These are phyloP conservation scores for Wickerhamomyces ciferrii DNA, from an alignment of 805 yeast species.

Conservation along the genomic window DNA sequence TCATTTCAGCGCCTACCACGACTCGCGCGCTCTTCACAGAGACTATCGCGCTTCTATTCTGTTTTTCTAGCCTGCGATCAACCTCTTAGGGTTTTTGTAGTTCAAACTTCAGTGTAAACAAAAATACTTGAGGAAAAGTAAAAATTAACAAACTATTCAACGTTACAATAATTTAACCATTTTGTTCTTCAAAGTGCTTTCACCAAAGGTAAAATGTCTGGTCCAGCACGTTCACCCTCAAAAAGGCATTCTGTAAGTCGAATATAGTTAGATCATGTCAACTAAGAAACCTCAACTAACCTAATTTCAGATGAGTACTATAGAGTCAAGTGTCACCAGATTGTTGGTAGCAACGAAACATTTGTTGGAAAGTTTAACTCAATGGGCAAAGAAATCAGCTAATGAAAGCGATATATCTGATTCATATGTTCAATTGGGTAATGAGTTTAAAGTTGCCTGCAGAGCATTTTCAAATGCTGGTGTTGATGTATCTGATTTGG, in stretches of 20 bases:
- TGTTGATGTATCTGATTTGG: slow-evolving; percentile 74
- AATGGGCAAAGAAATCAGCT: slow-evolving; percentile 83
- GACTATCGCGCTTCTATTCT: background rate
- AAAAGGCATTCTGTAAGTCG: slow-evolving; percentile 24
- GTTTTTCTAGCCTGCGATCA: background rate
- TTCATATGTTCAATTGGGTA: slow-evolving; percentile 87
- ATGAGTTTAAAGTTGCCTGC: slow-evolving; percentile 84
- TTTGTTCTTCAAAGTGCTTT: no score
- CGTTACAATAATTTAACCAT: background rate
- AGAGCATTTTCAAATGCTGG: slow-evolving; percentile 76
- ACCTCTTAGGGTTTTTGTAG: no score
- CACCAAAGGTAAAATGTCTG: background rate
- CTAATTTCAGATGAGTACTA: slow-evolving; percentile 37
- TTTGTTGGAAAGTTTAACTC: slow-evolving; percentile 76
- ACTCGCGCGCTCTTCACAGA: no score
- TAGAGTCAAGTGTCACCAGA: slow-evolving; percentile 74
- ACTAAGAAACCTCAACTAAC: slow-evolving; percentile 4
- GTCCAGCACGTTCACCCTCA: slow-evolving; percentile 8
- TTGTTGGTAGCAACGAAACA: slow-evolving; percentile 86
- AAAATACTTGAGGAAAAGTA: no score
- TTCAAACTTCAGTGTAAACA: no score
- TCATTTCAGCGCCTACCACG: no score
- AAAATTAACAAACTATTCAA: no score
- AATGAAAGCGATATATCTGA: slow-evolving; percentile 83
- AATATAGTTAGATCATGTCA: no score